phyloP scores from a whole-genome alignment of 2,329 filamentous ascomycete genomes.

The Polytolypa hystricis region DNA sequence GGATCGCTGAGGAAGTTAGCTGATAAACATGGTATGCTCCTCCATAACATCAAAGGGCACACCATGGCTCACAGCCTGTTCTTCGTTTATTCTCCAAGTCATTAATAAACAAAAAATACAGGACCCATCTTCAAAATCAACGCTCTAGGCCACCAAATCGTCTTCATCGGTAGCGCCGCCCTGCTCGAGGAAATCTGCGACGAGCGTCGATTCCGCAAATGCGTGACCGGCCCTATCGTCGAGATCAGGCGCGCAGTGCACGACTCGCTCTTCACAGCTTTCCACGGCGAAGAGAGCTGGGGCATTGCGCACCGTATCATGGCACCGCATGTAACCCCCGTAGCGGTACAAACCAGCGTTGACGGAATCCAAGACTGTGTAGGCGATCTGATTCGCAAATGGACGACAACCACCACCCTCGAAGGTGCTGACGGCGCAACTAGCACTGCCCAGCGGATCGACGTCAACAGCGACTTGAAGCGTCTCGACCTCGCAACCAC shows the following conservation, averaged over 20 bases:
- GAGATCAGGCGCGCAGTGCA: slow-evolving; percentile 50
- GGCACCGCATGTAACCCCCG: slow-evolving; percentile 34
- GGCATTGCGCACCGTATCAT: slow-evolving; percentile 48
- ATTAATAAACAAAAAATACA: slow-evolving; percentile 18
- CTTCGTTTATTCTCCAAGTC: too few species aligned
- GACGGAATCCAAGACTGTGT: slow-evolving; percentile 41
- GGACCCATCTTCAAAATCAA: slow-evolving; percentile 51
- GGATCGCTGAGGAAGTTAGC: slow-evolving; percentile 39
- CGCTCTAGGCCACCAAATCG: slow-evolving; percentile 34
- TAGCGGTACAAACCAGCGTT: slow-evolving; percentile 32
- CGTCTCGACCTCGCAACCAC: slow-evolving; percentile 43
- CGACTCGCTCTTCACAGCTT: slow-evolving; percentile 57
- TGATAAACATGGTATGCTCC: slow-evolving; percentile 35
- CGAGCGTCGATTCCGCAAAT: slow-evolving; percentile 48
- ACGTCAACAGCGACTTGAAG: slow-evolving; percentile 41
- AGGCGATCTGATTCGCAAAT: slow-evolving; percentile 40
- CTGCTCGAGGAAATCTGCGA: slow-evolving; percentile 56
- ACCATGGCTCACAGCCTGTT: neutral
- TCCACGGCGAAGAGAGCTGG: slow-evolving; percentile 44
- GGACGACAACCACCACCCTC: slow-evolving; percentile 27
- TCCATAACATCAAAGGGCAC: too few species aligned
- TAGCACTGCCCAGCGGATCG: slow-evolving; percentile 30
- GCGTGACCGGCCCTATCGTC: slow-evolving; percentile 41
- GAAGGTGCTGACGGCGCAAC: too few species aligned
- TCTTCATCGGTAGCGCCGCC: slow-evolving; percentile 44